These are phyloP conservation scores for Sclerotiophoma versabilis DNA, from an alignment of 2,329 filamentous ascomycete species.

Conservation along the genomic window DNA sequence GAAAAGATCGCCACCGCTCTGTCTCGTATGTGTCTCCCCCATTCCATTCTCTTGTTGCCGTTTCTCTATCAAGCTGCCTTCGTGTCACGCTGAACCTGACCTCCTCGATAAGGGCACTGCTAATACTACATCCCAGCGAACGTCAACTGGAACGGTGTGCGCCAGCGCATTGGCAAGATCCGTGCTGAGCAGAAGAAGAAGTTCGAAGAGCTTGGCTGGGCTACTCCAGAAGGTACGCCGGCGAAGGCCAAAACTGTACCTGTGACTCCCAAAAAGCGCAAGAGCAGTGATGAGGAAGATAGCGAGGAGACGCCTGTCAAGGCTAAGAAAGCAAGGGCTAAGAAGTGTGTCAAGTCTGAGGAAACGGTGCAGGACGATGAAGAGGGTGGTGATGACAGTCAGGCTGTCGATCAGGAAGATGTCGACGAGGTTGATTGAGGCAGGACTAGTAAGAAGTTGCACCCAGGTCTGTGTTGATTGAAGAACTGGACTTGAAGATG, in stretches of 20 bases:
- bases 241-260: background rate
- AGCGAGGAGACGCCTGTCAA: background rate
- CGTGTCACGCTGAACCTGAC: background rate
- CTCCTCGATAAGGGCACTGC: background rate
- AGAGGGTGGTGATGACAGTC: background rate
- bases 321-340: background rate
- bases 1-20: background rate
- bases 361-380: background rate
- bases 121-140: background rate
- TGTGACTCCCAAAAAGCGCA: background rate
- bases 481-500: background rate
- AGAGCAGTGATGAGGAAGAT: background rate
- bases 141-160: background rate
- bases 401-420: background rate
- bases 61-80: background rate
- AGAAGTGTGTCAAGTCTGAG: background rate
- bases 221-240: background rate
- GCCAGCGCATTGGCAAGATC: conserved; percentile 1
- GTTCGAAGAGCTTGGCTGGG: conserved; percentile 8
- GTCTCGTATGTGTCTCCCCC: background rate
- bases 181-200: background rate
- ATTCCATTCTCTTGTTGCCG: background rate
- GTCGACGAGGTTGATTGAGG: background rate
- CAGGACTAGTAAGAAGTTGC: background rate
- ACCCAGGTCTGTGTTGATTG: too few relatives aligned